phyloP scores from a whole-genome alignment of 2,329 filamentous ascomycete genomes.

The Phoma sp. region DNA sequence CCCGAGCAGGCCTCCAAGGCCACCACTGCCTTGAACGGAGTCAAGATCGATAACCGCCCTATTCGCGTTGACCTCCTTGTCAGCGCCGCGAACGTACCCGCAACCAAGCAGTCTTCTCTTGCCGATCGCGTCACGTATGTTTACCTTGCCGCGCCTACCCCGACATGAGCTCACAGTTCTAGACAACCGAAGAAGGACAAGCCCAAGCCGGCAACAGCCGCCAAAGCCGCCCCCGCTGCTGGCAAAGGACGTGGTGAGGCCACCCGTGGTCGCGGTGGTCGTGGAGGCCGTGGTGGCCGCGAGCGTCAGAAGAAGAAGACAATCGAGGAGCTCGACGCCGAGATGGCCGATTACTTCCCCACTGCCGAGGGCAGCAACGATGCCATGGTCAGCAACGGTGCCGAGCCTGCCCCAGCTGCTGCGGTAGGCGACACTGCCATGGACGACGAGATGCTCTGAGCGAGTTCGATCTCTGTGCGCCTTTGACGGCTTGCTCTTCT shows the following conservation, averaged over 20 bases:
- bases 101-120: slow-evolving; percentile 72
- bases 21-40: slow-evolving; percentile 81
- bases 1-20: slow-evolving; percentile 84
- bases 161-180: slow-evolving; percentile 14
- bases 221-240: slow-evolving; percentile 66
- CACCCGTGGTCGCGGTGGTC: slow-evolving; percentile 58
- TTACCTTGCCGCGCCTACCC: not conserved
- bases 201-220: slow-evolving; percentile 75
- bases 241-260: slow-evolving; percentile 52
- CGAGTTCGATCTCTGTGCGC: not conserved
- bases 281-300: slow-evolving; percentile 49
- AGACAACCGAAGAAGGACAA: slow-evolving; percentile 68
- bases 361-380: slow-evolving; percentile 52
- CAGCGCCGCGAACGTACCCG: slow-evolving; percentile 73
- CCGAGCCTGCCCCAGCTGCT: slow-evolving; percentile 52
- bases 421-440: slow-evolving; percentile 47
- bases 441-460: slow-evolving; percentile 50
- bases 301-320: slow-evolving; percentile 84
- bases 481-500: slow-evolving; percentile 12
- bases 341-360: slow-evolving; percentile 96
- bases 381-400: slow-evolving; percentile 54
- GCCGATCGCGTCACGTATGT: slow-evolving; percentile 83
- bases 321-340: slow-evolving; percentile 90
- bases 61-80: slow-evolving; percentile 97
- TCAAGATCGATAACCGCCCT: slow-evolving; percentile 85